Base-by-base conservation (phyloP, 805 yeast genomes). In the Zygotorulaspora florentina region DNA sequence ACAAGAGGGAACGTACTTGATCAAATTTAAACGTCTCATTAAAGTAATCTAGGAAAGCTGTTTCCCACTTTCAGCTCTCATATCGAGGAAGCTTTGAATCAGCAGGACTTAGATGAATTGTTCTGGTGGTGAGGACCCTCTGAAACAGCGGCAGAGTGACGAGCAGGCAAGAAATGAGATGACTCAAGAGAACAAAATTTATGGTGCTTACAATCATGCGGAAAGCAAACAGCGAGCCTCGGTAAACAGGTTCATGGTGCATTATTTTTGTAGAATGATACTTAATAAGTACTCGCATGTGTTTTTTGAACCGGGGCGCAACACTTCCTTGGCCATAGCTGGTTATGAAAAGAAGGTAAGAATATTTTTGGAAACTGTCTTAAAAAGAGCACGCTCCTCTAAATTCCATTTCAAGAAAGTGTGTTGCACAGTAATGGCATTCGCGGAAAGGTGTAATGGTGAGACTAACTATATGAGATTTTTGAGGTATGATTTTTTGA, bases 351-450 rank as follows among this genome's bases (percentile, higher is more conserved):
- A 25, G 23, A 47, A 46, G 18, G 26, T 41, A 7, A 27, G 12
- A 15, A 25, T 17, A 12, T 51, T 59, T 35, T 34, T 53, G 26
- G 57, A 54, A 35, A 51, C 40, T 3, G 25, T 59, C 16, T 23
- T 58, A 27, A 43, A 28, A 9, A 52, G 66, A 39, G 50, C 58
- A 2, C 47, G 36, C 10, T 46, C 58, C 1, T 39, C 60, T 2
- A 35, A 44, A 27, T 27, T 41, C 29, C 62, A 58, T 33, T 59
- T 59, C 36, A 59, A 59, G 37, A 56, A 51, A 25, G 51, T 55
- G 4, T 58, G 64, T 44, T 56, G 58, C 38, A 52, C 59, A 29
- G 39, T 53, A 2, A 40, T 55, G 17, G 59, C 58, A 40, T 58
- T 59, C 45, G 38, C 58, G 12, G 54, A 53, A 12, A 45, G 52